A percentile compares a stretch with the other conserved stretches of the same genome.
Conservation (phyloP, 345 rosid species). For the Populus alba region DNA sequence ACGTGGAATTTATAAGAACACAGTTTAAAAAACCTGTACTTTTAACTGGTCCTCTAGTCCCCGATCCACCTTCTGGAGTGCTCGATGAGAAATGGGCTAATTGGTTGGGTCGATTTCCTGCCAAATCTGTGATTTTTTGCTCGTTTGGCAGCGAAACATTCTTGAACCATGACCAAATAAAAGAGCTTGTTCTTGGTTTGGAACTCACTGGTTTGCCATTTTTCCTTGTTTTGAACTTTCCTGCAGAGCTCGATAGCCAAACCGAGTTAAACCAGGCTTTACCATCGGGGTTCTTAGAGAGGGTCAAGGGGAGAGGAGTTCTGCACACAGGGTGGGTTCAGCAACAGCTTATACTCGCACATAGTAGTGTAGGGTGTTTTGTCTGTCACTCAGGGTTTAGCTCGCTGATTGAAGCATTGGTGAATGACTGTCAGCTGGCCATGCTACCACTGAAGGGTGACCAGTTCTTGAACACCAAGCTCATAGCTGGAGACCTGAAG, state of each 20-base stretch:
- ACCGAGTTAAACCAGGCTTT: constrained; percentile 7
- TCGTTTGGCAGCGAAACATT: constrained; percentile 37
- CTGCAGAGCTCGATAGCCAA: not conserved
- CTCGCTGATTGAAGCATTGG: constrained; percentile 32
- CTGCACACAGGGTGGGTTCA: constrained; percentile 40
- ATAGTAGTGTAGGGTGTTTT: constrained; percentile 27
- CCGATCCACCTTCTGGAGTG: constrained; percentile 24
- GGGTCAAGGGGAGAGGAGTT: constrained; percentile 23
- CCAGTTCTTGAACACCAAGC: constrained; percentile 38
- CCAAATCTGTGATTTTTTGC: constrained; percentile 30
- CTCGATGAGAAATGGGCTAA: constrained; percentile 31
- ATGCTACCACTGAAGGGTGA: constrained; percentile 38
- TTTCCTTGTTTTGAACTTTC: constrained; percentile 33
- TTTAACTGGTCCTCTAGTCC: constrained; percentile 31
- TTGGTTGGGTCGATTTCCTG: constrained; percentile 29
- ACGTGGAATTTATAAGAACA: constrained; percentile 16
- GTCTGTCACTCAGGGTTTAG: constrained; percentile 34
- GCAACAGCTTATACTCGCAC: constrained; percentile 28
- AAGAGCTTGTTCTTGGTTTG: constrained; percentile 28
- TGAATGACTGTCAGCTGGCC: constrained; percentile 35
- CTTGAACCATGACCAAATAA: constrained; percentile 25
- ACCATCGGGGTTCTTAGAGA: constrained; percentile 30
- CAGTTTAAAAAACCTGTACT: constrained; percentile 26
- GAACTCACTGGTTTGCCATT: constrained; percentile 35
- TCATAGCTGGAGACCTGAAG: constrained; percentile 25